A percentile compares a stretch with the other conserved stretches of the same genome.
phyloP scores from a whole-genome alignment of 2,329 filamentous ascomycete species.

The Ascochyta fabae region DNA sequence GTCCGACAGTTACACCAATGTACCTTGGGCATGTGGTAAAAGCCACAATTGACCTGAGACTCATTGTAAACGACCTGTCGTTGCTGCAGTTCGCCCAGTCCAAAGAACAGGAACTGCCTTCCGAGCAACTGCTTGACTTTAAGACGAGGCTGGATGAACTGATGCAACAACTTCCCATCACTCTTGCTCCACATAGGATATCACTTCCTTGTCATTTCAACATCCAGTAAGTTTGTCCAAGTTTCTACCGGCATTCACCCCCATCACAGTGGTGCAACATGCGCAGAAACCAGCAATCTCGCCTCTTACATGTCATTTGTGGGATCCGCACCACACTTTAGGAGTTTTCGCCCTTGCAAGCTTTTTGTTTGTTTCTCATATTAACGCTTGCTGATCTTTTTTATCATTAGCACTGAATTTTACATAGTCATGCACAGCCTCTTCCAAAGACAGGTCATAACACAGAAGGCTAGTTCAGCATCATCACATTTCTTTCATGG shows the following conservation, averaged over 20 bases:
- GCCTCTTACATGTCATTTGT: too few species aligned
- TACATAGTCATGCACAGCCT: constrained; percentile 3
- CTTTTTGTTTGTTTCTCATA: too few species aligned
- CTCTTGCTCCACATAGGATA: constrained; percentile 3
- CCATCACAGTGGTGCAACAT: not conserved
- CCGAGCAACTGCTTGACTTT: not conserved
- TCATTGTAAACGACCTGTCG: constrained; percentile 7
- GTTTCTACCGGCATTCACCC: not conserved
- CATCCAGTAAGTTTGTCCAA: constrained; percentile 1
- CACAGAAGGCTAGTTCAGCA: not conserved
- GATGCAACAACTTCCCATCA: not conserved
- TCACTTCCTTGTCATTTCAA: constrained; percentile 9
- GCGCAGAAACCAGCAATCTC: not conserved
- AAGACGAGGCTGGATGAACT: not conserved
- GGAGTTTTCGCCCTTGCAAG: not conserved
- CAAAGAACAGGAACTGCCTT: not conserved
- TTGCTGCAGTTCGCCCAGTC: not conserved
- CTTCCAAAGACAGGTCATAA: not conserved
- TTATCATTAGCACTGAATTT: constrained; percentile 1
- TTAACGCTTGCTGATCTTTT: not conserved
- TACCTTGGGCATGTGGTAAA: constrained; percentile 15
- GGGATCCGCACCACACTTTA: not conserved
- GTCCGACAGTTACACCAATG: constrained; percentile 1
- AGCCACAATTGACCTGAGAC: constrained; percentile 11
- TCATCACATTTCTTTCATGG: not conserved